phyloP scores from a whole-genome alignment of 164 flowering plant genomes.

The Macadamia tetraphylla region DNA sequence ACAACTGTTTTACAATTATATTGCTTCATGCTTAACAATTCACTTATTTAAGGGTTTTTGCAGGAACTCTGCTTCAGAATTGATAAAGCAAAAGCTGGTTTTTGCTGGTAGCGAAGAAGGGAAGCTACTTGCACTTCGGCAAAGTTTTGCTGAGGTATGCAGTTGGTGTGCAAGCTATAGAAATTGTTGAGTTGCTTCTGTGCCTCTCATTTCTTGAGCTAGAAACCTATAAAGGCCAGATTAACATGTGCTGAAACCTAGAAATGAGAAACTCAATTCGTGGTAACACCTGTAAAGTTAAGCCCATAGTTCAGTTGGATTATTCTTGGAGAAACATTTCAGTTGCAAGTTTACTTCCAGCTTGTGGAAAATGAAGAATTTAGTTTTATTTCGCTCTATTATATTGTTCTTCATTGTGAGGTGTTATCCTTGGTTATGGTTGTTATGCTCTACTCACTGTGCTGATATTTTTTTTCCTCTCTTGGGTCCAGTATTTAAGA shows the following conservation, averaged over 20 bases:
- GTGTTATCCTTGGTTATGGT: too few relatives aligned
- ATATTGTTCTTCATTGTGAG: too few relatives aligned
- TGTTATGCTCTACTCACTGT: too few relatives aligned
- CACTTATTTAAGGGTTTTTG: background rate
- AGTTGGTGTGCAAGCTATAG: constrained; percentile 3
- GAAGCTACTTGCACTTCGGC: constrained; percentile 87
- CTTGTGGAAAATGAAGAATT: too few relatives aligned
- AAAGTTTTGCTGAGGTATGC: constrained; percentile 82
- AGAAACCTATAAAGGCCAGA: background rate
- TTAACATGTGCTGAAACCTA: background rate
- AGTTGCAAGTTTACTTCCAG: too few relatives aligned
- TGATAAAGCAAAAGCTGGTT: constrained; percentile 73
- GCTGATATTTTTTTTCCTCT: too few relatives aligned
- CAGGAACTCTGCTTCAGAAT: constrained; percentile 90
- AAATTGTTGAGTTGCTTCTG: background rate
- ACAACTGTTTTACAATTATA: background rate
- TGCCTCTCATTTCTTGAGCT: background rate
- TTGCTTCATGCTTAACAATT: background rate
- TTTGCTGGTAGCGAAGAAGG: constrained; percentile 95
- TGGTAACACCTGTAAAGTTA: too few relatives aligned
- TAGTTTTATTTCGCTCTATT: too few relatives aligned
- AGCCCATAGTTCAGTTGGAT: too few relatives aligned
- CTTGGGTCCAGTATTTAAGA: too few relatives aligned
- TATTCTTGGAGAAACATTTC: too few relatives aligned
- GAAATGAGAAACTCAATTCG: too few relatives aligned